A percentile compares a stretch with the other conserved stretches of the same genome.
These are phyloP conservation scores for Termitomyces heimii DNA, from an alignment of 768 basidiomycete genomes.

Conservation along the genomic window DNA sequence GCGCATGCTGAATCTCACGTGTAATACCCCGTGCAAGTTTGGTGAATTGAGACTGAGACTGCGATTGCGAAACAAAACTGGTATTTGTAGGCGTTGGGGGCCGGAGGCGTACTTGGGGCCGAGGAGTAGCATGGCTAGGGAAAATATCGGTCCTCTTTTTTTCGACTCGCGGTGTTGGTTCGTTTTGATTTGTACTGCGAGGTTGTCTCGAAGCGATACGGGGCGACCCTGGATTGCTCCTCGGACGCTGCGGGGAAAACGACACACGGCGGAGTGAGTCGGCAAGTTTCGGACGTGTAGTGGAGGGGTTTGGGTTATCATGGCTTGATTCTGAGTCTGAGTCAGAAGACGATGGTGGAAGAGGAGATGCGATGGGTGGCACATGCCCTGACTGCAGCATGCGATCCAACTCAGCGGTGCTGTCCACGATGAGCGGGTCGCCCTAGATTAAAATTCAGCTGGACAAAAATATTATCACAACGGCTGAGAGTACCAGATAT, in stretches of 20 bases:
- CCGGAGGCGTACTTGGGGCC: constrained; percentile 48
- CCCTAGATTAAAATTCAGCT: constrained; percentile 5
- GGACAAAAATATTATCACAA: not conserved
- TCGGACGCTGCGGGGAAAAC: constrained; percentile 74
- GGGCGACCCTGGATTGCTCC: constrained; percentile 32
- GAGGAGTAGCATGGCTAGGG: constrained; percentile 20
- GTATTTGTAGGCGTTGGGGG: constrained; percentile 56
- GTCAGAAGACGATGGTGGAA: constrained; percentile 42
- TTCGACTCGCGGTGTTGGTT: constrained; percentile 27
- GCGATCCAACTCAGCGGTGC: constrained; percentile 55
- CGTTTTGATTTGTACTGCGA: constrained; percentile 5
- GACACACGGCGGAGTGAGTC: constrained; percentile 66
- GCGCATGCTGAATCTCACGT: constrained; percentile 40
- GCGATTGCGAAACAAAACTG: constrained; percentile 20
- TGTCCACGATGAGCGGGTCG: constrained; percentile 57
- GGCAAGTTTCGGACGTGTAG: constrained; percentile 56
- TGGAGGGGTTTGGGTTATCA: constrained; percentile 8
- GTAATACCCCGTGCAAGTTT: constrained; percentile 51
- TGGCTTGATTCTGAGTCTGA: constrained; percentile 47
- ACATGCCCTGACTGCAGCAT: constrained; percentile 51
- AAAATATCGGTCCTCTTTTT: constrained; percentile 22
- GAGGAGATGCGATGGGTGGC: constrained; percentile 31
- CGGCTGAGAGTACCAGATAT: constrained; percentile 33
- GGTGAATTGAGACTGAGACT: constrained; percentile 41
- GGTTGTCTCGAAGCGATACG: constrained; percentile 13